A percentile compares a stretch with the other conserved stretches of the same genome.
Conservation (phyloP, 768 basidiomycete genomes). For the Naganishia antarctica region DNA sequence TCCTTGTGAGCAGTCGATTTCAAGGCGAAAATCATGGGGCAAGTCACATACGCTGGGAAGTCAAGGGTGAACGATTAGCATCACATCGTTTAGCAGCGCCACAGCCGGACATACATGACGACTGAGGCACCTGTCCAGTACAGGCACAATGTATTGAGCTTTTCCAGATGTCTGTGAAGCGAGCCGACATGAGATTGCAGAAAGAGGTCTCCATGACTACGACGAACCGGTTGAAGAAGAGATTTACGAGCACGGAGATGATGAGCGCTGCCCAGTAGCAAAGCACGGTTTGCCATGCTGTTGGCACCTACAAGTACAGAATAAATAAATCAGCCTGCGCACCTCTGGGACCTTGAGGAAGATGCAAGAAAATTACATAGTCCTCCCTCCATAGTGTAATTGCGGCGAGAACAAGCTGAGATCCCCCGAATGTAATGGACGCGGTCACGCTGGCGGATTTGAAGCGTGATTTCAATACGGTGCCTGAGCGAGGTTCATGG, state of each 20-base stretch:
- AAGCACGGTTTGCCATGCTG: constrained; percentile 59
- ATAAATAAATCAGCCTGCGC: too few relatives aligned
- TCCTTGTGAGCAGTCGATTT: not conserved
- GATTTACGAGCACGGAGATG: constrained; percentile 55
- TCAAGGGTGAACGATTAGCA: not conserved
- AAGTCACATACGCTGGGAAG: not conserved
- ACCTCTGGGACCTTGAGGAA: too few relatives aligned
- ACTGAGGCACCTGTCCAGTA: constrained; percentile 58
- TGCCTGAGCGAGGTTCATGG: too few relatives aligned
- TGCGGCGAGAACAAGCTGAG: constrained; percentile 61
- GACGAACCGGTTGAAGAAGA: constrained; percentile 58
- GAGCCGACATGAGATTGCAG: constrained; percentile 53
- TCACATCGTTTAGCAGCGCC: not conserved
- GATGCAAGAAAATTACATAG: too few relatives aligned
- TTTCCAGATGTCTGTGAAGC: constrained; percentile 31
- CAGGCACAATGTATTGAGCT: constrained; percentile 56
- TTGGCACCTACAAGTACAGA: not conserved
- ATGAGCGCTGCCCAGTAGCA: constrained; percentile 59
- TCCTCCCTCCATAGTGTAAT: constrained; percentile 59
- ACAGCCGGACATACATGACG: constrained; percentile 50
- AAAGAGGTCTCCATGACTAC: constrained; percentile 25
- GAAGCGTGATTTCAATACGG: too few relatives aligned
- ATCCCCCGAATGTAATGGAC: constrained; percentile 64
- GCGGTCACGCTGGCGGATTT: constrained; percentile 56
- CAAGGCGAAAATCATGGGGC: not conserved